Evolutionary conservation across 768 basidiomycete genomes (phyloP), one percentile per base, ranked within the genome.

Genomic region (Calvatia gigantea): DNA sequence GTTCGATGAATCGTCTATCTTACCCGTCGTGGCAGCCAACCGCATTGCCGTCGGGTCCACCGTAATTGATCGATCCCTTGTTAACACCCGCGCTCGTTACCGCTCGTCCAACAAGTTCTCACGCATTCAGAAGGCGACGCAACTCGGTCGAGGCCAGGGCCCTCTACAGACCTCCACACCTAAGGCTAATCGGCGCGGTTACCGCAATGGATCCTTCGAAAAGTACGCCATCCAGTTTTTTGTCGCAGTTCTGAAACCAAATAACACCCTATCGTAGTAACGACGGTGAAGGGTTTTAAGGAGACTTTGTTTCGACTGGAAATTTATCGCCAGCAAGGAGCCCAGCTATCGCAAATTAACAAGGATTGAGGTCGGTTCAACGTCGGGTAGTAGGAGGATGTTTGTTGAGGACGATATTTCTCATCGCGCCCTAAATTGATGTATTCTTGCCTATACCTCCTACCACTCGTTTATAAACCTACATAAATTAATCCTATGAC

Each of bases 11-110:
- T 17, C 17, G 6, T 15, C 8, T n/a, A 5, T 21, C 35, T 1
- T 14, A 23, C 25, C 19, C 19, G 7, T 31, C 9, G 19, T n/a
- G 3, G 14, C 12, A 3, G 4, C 3, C 14, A 17, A 21, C 21
- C 44, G 28, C 3, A 32, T 49, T 41, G 25, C 49, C 17, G 39
- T 48, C 29, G 35, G 27, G 47, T 49, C 47, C 15, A 35, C 52
- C 2, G 42, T 54, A 6, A 35, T 54, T n/a, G 54, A 56, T 23
- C 46, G 46, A 32, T 56, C 54, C 39, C 21, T 56, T 28, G 39
- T 29, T 2, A 11, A 56, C 28, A 32, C 54, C 29, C 28, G 54
- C 4, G 38, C 54, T 23, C 54, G 54, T 4, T 56, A 49, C 35
- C 54, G 39, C 25, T 48, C 46, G 3, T 28, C 54, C 12, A 23